Base-by-base conservation (phyloP, 2,329 filamentous ascomycete genomes). In the Trichoderma sp. region DNA sequence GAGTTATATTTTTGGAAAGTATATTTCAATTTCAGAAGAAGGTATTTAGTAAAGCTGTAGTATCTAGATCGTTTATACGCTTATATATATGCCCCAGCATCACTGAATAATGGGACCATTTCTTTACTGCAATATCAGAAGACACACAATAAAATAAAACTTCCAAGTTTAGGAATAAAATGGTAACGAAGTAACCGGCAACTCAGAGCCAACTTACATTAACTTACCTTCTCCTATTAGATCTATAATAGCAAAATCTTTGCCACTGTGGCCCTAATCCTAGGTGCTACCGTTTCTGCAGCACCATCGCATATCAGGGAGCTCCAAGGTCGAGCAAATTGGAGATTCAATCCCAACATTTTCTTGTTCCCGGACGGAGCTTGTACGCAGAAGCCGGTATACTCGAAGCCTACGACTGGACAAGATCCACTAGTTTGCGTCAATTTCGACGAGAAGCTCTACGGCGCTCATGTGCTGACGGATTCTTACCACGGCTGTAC, bases 11-110 rank as follows among this genome's bases (percentile, higher is more conserved):
- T n/a, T n/a, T 43, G n/a, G 39, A 43, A 43, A 4, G 15, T 9
- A 1, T n/a, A n/a, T 8, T n/a, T 9, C n/a, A 4, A 43, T 9
- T n/a, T 43, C 6, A 3, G 39, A 7, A 2, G 0, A n/a, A n/a
- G 39, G n/a, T 9, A 8, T 1, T 43, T 8, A 43, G 39, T 43
- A 43, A 2, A 43, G 1, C 39, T 43, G 0, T 4, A 43, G 3
- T 9, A 43, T 43, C 7, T 18, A 1, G 15, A 7, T n/a, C 0
- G 39, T 8, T n/a, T 15, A 9, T 2, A n/a, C n/a, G 39, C 3
- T 18, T n/a, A 43, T 43, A 43, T 43, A 43, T 43, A 43, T 8
- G 15, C 39, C 18, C 18, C 3, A 43, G 39, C 7, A n/a, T 43
- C 39, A 9, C 39, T 43, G 1, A 3, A 43, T 43, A 3, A 43